Evolutionary conservation across 192 early-diverging fungal genomes (phyloP).

Genomic region (Spinellus fusiger): DNA sequence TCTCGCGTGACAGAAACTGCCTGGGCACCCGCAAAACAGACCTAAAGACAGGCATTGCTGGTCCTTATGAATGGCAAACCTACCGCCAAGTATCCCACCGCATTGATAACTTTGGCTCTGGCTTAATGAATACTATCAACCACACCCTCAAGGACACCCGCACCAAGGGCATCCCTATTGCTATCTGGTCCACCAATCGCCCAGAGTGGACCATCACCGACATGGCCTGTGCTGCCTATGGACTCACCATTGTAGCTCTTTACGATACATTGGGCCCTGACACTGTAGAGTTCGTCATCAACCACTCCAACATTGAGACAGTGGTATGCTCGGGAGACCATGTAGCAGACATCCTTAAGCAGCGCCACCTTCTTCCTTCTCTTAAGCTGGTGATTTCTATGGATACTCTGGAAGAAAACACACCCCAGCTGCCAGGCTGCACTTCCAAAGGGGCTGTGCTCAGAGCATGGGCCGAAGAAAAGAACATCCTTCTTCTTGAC

Average conservation of each 20-base stretch:
- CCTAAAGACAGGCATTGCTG: slow-evolving; percentile 53
- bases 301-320: slow-evolving; percentile 71
- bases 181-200: slow-evolving; percentile 71
- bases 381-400: slow-evolving; percentile 73
- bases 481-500: slow-evolving; percentile 53
- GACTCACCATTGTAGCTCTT: slow-evolving; percentile 65
- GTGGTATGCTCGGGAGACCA: slow-evolving; percentile 60
- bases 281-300: slow-evolving; percentile 78
- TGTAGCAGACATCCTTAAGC: slow-evolving; percentile 41
- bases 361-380: slow-evolving; percentile 52
- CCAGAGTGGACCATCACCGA: slow-evolving; percentile 74
- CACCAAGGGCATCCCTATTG: slow-evolving; percentile 35
- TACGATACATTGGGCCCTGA: slow-evolving; percentile 89
- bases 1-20: slow-evolving; percentile 49
- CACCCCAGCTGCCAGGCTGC: slow-evolving; percentile 17
- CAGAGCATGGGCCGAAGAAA: slow-evolving; percentile 59
- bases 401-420: slow-evolving; percentile 55
- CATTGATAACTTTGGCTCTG: slow-evolving; percentile 60
- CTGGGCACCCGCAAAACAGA: slow-evolving; percentile 61
- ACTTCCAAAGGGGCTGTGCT: slow-evolving; percentile 31
- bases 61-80: slow-evolving; percentile 65
- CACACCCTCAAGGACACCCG: slow-evolving; percentile 18
- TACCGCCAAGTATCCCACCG: slow-evolving; percentile 59
- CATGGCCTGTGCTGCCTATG: slow-evolving; percentile 59
- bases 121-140: slow-evolving; percentile 58